Evolutionary conservation across 78 protist species (phyloP).

Genomic region (Polysphondylium violaceum): DNA sequence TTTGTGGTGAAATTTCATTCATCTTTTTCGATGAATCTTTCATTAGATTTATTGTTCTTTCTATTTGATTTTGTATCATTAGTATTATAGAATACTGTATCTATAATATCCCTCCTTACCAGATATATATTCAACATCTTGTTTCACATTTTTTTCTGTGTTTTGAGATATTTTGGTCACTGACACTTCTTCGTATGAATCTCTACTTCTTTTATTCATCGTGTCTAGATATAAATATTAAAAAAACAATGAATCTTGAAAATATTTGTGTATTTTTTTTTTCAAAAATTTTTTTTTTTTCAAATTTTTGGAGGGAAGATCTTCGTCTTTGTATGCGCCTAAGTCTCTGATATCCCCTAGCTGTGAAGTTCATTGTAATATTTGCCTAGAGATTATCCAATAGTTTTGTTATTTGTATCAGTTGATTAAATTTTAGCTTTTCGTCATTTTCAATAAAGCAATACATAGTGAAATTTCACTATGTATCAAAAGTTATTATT

Average conservation of each 20-base stretch:
- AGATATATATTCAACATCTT: background rate
- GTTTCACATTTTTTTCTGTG: slow-evolving; percentile 5
- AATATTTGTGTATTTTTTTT: background rate
- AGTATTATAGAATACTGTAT: background rate
- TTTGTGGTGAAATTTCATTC: background rate
- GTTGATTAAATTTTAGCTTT: too few species aligned
- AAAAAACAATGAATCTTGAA: background rate
- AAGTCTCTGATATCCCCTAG: background rate
- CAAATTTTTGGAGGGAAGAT: background rate
- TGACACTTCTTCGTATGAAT: slow-evolving; percentile 7
- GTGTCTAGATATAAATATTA: background rate
- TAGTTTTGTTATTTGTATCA: background rate
- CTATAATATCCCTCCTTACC: background rate
- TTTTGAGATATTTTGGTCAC: background rate
- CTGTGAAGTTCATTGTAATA: background rate
- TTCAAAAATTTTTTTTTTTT: too few species aligned
- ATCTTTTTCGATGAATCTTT: background rate
- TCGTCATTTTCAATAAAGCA: too few species aligned
- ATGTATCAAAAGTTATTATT: background rate
- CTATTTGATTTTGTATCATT: background rate
- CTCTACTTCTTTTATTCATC: slow-evolving; percentile 23
- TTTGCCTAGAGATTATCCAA: background rate
- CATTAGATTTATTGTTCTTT: slow-evolving; percentile 24
- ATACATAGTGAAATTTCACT: background rate
- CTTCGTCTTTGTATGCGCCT: background rate